These are phyloP conservation scores for Scortechinia acanthostroma DNA, from an alignment of 2,329 filamentous ascomycete genomes.

Conservation along the genomic window DNA sequence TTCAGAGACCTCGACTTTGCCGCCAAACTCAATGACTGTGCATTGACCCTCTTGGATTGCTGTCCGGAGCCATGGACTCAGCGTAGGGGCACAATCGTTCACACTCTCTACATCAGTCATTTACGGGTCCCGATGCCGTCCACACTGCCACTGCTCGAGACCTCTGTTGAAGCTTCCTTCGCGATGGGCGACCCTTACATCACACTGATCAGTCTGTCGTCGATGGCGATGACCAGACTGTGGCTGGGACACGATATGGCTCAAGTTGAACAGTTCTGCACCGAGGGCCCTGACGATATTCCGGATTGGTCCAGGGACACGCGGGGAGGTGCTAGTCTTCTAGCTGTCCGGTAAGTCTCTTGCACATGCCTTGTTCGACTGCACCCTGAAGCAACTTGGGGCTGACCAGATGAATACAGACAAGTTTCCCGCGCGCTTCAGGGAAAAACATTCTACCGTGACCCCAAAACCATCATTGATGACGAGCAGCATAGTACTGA, in stretches of 20 bases:
- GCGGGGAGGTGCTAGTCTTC: conserved; percentile 48
- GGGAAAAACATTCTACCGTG: conserved; percentile 45
- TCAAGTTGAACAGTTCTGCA: conserved; percentile 48
- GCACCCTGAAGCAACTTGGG: conserved; percentile 1
- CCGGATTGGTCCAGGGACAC: conserved; percentile 46
- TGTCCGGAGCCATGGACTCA: conserved; percentile 43
- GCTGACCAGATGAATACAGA: conserved; percentile 12
- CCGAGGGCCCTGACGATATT: conserved; percentile 45
- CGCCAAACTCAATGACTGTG: conserved; percentile 40
- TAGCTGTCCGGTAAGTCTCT: conserved; percentile 29
- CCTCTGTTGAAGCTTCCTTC: conserved; percentile 45
- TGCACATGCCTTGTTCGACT: conserved; percentile 5
- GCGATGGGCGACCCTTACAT: conserved; percentile 48
- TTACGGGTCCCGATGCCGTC: conserved; percentile 40
- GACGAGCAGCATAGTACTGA: conserved; percentile 42
- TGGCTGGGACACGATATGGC: conserved; percentile 47
- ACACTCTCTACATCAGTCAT: conserved; percentile 56
- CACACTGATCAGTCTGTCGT: conserved; percentile 46
- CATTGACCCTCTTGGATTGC: conserved; percentile 38
- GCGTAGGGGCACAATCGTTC: conserved; percentile 44
- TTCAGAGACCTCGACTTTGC: conserved; percentile 49
- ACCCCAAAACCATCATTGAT: conserved; percentile 36
- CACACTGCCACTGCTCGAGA: conserved; percentile 40
- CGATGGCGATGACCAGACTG: conserved; percentile 46
- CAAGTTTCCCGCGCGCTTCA: conserved; percentile 51